phyloP scores from a whole-genome alignment of 139 green algal genomes.

The Edaphochlamys debaryana region DNA sequence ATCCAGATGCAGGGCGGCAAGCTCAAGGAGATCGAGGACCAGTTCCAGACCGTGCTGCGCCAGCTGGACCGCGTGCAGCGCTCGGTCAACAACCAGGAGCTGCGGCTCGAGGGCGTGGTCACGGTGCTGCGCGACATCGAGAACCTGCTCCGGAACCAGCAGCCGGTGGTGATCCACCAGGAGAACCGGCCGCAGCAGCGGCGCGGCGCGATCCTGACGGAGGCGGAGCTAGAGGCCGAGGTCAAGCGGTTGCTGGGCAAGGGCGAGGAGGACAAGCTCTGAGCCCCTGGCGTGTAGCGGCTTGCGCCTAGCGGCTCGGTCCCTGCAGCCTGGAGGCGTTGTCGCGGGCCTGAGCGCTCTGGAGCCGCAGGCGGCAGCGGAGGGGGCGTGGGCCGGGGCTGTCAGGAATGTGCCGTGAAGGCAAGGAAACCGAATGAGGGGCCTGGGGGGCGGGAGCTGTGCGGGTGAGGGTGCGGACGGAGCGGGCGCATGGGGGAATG shows the following conservation, averaged over 20 bases:
- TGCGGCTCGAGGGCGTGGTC: slow-evolving; percentile 46
- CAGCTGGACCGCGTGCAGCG: slow-evolving; percentile 60
- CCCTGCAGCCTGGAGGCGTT: too few species aligned
- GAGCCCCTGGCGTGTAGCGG: too few species aligned
- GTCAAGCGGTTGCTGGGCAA: slow-evolving; percentile 62
- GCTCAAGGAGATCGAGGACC: slow-evolving; percentile 54
- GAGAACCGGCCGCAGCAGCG: slow-evolving; percentile 39
- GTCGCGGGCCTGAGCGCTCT: too few species aligned
- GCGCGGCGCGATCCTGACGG: slow-evolving; percentile 32
- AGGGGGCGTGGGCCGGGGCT: too few species aligned
- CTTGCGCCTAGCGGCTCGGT: too few species aligned
- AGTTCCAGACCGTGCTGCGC: slow-evolving; percentile 55
- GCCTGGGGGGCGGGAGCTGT: too few species aligned
- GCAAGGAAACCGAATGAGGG: too few species aligned
- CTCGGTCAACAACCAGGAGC: slow-evolving; percentile 54
- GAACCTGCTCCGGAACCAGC: slow-evolving; percentile 67
- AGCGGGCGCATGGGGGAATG: too few species aligned
- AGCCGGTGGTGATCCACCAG: slow-evolving; percentile 60
- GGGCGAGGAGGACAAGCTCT: slow-evolving; percentile 38
- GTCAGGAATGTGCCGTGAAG: too few species aligned
- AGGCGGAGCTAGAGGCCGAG: slow-evolving; percentile 64
- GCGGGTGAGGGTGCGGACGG: too few species aligned
- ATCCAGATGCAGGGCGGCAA: slow-evolving; percentile 45
- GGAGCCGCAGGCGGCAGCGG: too few species aligned
- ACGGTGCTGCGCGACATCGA: slow-evolving; percentile 62